Percentiles rank a stretch among this genome's conserved stretches.
Evolutionary conservation across 2,329 filamentous ascomycete species (phyloP).

Genomic region (Cladophialophora exuberans): DNA sequence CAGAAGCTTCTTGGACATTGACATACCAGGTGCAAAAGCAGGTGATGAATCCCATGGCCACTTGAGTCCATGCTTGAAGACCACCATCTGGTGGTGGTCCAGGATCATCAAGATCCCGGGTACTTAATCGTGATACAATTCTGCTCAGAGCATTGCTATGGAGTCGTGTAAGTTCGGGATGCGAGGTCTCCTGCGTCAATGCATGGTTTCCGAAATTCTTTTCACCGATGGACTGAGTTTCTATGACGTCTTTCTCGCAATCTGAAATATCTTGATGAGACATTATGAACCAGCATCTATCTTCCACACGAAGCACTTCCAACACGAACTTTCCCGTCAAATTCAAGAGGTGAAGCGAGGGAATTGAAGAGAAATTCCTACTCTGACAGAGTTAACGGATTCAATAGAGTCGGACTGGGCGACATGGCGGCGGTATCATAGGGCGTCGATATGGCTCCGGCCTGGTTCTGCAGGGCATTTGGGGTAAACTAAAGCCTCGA

Average conservation of each 20-base stretch:
- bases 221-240: neutral
- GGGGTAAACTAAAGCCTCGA: conserved; percentile 1
- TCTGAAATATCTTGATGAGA: conserved; percentile 21
- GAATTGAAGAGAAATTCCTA: neutral
- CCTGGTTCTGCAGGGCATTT: too few relatives aligned
- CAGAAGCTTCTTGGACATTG: too few relatives aligned
- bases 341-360: too few relatives aligned
- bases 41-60: conserved; percentile 55
- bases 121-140: conserved; percentile 25
- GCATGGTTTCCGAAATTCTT: neutral
- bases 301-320: too few relatives aligned
- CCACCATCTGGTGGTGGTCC: conserved; percentile 40
- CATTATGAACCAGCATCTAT: too few relatives aligned
- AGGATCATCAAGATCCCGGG: conserved; percentile 26
- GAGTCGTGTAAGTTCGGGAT: conserved; percentile 15
- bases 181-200: conserved; percentile 17
- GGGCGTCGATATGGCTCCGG: too few relatives aligned
- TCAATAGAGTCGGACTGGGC: too few relatives aligned
- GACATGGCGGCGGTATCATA: too few relatives aligned
- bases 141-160: conserved; percentile 26
- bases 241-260: conserved; percentile 23
- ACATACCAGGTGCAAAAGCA: conserved; percentile 60
- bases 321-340: too few relatives aligned
- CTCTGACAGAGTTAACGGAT: neutral
- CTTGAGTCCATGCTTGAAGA: conserved; percentile 59